Conservation (phyloP, 2,329 filamentous ascomycete genomes). For the Phyllosticta citrichinensis region DNA sequence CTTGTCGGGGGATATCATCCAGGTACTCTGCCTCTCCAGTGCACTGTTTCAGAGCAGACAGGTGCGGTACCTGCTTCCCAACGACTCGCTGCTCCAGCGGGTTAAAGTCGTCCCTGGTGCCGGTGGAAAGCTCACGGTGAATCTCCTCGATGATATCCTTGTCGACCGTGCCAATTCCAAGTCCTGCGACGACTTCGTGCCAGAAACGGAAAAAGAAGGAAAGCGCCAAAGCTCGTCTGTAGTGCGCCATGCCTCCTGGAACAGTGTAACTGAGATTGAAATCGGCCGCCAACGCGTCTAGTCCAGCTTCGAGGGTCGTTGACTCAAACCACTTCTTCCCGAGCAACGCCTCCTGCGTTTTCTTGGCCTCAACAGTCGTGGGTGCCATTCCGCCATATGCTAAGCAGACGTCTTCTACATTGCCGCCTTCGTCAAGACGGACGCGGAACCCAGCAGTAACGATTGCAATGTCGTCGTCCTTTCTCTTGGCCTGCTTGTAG, state of each 20-base stretch:
- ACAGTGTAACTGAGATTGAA: conserved; percentile 82
- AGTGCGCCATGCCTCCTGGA: conserved; percentile 92
- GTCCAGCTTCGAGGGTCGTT: conserved; percentile 72
- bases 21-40: conserved; percentile 92
- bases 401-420: conserved; percentile 63
- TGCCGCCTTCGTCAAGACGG: conserved; percentile 54
- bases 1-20: conserved; percentile 76
- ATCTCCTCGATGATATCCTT: conserved; percentile 69
- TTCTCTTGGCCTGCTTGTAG: conserved; percentile 93
- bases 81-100: conserved; percentile 74
- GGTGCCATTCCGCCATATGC: conserved; percentile 94
- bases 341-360: conserved; percentile 58
- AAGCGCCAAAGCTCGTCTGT: conserved; percentile 76
- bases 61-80: conserved; percentile 73
- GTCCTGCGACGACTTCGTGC: conserved; percentile 64
- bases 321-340: conserved; percentile 72
- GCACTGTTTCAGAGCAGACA: conserved; percentile 83
- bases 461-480: conserved; percentile 96
- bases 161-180: conserved; percentile 50
- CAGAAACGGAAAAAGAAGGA: conserved; percentile 98
- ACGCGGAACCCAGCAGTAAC: conserved; percentile 79
- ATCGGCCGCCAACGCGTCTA: conserved; percentile 72
- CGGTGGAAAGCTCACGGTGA: conserved; percentile 69
- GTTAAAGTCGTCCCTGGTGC: conserved; percentile 64
- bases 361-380: conserved; percentile 70